Base-by-base conservation (phyloP, 2,329 filamentous ascomycete species). In the Colletotrichum destructivum region DNA sequence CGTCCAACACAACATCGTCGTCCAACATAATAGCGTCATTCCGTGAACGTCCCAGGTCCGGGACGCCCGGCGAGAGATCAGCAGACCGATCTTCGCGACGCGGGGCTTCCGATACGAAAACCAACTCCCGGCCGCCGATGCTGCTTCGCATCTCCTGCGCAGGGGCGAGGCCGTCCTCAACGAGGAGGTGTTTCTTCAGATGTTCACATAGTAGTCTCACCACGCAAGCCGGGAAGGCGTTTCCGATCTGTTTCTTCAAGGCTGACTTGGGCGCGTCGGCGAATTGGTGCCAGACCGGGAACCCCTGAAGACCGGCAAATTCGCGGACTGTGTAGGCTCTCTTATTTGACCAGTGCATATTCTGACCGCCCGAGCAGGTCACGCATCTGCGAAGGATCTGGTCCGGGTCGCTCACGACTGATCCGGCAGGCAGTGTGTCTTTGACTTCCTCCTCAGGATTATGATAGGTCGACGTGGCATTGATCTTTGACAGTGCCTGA, bases 151-250 rank as follows among this genome's bases (percentile, higher is more conserved):
- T 13, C 13, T 44, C 38, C 42, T 54, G 13, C 15, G 52, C 16
- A 2, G 69, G 26, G 4, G 40, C 31, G 18, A 72, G n/a, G 5
- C 81, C 78, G 65, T 90, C 88, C 23, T 83, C 76, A 1, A 78
- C 73, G 16, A 88, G 77, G 1, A 90, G 76, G 81, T 84, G 88
- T 9, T 78, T 73, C 21, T 84, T 79, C 11, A 90, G 75, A 60
- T 88, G 86, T n/a, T 78, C 77, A 72, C 87, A 89, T 0, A 90
- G 76, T 0, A 85, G 80, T 35, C 81, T 80, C 3, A 89, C 89
- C 0, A 88, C 86, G 38, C 82, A 82, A 0, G 93, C 89, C 0
- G 94, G 92, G 18, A 96, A 94, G 0, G 93, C 94, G 76, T 96
- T 96, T 0, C 94, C 94, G 73, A 96, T 93, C 78, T 95, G 93